phyloP scores from a whole-genome alignment of 495 filamentous ascomycete species.

The Aspergillus asperescens region DNA sequence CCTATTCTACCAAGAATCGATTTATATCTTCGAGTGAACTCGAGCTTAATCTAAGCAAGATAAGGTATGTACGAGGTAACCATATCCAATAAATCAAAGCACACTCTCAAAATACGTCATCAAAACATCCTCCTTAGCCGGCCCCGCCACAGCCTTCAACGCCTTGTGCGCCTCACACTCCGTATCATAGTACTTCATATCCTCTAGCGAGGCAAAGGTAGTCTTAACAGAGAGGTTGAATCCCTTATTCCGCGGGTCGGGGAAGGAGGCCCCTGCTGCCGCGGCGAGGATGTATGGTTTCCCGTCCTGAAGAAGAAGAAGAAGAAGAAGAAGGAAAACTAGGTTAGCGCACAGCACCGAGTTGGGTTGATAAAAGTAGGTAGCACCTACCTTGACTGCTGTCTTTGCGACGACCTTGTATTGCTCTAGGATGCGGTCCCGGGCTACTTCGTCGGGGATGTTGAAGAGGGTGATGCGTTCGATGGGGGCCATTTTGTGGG shows the following conservation, averaged over 20 bases:
- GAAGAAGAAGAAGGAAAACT: neutral
- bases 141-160: constrained; percentile 47
- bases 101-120: constrained; percentile 47
- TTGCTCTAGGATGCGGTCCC: constrained; percentile 39
- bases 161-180: constrained; percentile 57
- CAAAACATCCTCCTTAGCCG: constrained; percentile 41
- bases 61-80: neutral
- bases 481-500: constrained; percentile 40
- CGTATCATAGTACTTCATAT: constrained; percentile 66
- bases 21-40: neutral
- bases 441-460: constrained; percentile 45
- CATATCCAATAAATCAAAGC: constrained; percentile 22
- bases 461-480: constrained; percentile 58
- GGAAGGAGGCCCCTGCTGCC: constrained; percentile 38
- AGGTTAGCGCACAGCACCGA: neutral
- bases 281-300: constrained; percentile 60
- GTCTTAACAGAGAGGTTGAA: constrained; percentile 56
- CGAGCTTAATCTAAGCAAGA: too few species aligned
- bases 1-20: too few species aligned
- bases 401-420: constrained; percentile 49
- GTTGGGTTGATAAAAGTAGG: neutral
- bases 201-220: constrained; percentile 56
- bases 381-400: constrained; percentile 42
- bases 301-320: constrained; percentile 44
- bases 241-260: constrained; percentile 56